phyloP scores from a whole-genome alignment of 2,329 filamentous ascomycete genomes.

The Rutstroemia sp. region DNA sequence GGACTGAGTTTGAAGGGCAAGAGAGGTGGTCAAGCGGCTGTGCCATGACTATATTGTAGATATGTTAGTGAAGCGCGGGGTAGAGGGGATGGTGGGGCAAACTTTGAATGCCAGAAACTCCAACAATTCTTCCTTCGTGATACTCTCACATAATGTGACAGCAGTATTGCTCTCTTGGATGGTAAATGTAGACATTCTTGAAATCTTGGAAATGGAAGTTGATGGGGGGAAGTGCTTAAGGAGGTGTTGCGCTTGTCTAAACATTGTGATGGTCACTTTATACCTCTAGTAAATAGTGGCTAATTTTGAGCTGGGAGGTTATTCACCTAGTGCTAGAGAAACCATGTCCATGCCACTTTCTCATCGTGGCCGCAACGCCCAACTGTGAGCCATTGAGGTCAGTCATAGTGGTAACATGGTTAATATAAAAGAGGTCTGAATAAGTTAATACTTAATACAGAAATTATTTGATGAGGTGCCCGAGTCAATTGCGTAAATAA shows the following conservation, averaged over 20 bases:
- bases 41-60: conserved; percentile 2
- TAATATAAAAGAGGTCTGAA: no score
- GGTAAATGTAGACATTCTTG: conserved; percentile 34
- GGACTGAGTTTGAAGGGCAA: conserved; percentile 33
- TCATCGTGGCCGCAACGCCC: no score
- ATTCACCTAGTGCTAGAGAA: no score
- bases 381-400: neutral
- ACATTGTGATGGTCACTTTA: neutral
- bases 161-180: conserved; percentile 32
- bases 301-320: no score
- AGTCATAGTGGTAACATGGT: no score
- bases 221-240: neutral
- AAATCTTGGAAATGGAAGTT: neutral
- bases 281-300: no score
- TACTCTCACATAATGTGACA: conserved; percentile 37
- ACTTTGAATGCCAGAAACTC: conserved; percentile 44
- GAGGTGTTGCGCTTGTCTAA: neutral
- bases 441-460: no score
- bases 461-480: no score
- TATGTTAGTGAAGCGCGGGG: neutral
- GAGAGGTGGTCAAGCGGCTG: neutral
- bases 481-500: no score
- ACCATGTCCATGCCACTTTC: no score
- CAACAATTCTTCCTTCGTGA: conserved; percentile 38
- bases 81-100: neutral